A percentile compares a stretch with the other conserved stretches of the same genome.
These are phyloP conservation scores for Polytrichum commune DNA, from an alignment of 225 moss, liverwort and hornwort genomes.

Conservation along the genomic window DNA sequence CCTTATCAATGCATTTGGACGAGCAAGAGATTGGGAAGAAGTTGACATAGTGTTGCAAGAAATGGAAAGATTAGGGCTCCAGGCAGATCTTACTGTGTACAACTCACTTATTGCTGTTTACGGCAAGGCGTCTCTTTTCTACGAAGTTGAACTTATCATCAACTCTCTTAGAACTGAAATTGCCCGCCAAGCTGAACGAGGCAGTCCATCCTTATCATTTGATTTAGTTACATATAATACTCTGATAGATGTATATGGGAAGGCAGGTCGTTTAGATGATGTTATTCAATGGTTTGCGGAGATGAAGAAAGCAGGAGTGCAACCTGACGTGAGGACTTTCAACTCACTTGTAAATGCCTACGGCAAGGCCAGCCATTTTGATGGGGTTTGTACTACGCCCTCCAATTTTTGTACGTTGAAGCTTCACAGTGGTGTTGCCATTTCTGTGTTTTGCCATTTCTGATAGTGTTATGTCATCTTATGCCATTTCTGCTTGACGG, in stretches of 20 bases:
- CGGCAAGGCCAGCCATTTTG: conserved; percentile 90
- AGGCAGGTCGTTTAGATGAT: conserved; percentile 81
- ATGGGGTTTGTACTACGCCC: conserved; percentile 57
- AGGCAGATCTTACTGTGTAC: conserved; percentile 87
- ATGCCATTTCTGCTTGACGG: background rate
- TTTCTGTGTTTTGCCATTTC: background rate
- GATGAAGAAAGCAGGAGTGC: conserved; percentile 88
- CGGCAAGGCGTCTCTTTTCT: conserved; percentile 92
- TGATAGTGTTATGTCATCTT: background rate
- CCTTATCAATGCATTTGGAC: conserved; percentile 80
- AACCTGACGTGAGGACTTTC: conserved; percentile 93
- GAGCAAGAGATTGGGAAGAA: conserved; percentile 81
- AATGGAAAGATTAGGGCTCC: conserved; percentile 79
- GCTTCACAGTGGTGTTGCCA: background rate
- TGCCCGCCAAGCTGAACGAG: conserved; percentile 35
- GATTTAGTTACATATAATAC: conserved; percentile 94
- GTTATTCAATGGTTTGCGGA: conserved; percentile 88
- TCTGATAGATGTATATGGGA: conserved; percentile 88
- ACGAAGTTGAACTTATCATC: conserved; percentile 75
- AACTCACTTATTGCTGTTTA: conserved; percentile 91
- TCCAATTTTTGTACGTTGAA: background rate
- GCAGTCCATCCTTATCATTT: conserved; percentile 50
- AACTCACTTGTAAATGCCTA: conserved; percentile 96
- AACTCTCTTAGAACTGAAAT: conserved; percentile 62
- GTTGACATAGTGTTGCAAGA: conserved; percentile 73